These are phyloP conservation scores for Begonia masoniana DNA, from an alignment of 306 rosid genomes.

Conservation along the genomic window DNA sequence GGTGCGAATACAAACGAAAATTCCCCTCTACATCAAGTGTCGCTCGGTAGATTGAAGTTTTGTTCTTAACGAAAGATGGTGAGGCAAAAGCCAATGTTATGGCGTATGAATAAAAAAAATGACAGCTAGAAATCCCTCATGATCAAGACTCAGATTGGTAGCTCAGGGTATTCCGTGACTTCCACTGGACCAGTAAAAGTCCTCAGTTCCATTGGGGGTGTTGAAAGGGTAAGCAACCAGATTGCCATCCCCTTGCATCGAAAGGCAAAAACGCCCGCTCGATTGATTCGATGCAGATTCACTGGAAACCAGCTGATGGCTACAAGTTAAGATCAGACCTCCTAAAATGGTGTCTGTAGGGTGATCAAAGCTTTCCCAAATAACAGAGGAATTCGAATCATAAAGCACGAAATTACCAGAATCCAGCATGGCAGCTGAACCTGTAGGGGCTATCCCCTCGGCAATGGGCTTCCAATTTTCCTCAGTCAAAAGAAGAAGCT, in stretches of 20 bases:
- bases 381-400: background rate
- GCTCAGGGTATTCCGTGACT: background rate
- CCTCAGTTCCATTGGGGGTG: background rate
- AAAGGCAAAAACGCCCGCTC: slow-evolving; percentile 2
- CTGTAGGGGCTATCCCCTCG: background rate
- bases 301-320: slow-evolving; percentile 3
- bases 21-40: slow-evolving; percentile 6
- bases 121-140: background rate
- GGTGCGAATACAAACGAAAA: slow-evolving; percentile 5
- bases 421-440: slow-evolving; percentile 9
- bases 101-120: background rate
- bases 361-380: slow-evolving; percentile 11
- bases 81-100: too few species aligned
- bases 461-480: background rate
- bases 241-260: slow-evolving; percentile 8
- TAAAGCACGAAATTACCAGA: slow-evolving; percentile 13
- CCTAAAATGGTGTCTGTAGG: slow-evolving; percentile 10
- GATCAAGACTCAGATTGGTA: background rate
- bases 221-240: slow-evolving; percentile 7
- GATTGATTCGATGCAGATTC: background rate
- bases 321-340: background rate
- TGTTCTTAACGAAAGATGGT: background rate
- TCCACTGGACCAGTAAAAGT: slow-evolving; percentile 1
- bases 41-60: slow-evolving; percentile 1
- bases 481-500: background rate